Evolutionary conservation across 768 basidiomycete genomes (phyloP).

Genomic region (Pholiota microspora): DNA sequence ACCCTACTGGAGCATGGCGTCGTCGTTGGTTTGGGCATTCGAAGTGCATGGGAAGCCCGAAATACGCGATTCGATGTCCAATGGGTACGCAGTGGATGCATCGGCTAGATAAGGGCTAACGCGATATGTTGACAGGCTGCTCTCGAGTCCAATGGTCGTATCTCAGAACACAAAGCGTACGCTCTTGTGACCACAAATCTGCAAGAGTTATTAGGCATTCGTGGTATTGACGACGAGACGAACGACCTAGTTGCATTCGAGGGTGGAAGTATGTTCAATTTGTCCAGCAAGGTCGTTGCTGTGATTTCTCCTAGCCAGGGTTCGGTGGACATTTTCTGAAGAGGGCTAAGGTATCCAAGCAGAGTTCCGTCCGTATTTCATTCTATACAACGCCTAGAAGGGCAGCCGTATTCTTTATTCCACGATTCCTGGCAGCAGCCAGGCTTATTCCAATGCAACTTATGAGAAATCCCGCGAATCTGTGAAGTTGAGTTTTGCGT

Average conservation of each 20-base stretch:
- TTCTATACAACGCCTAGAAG: conserved; percentile 62
- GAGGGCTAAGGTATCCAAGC: background rate
- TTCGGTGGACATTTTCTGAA: conserved; percentile 49
- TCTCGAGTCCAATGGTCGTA: conserved; percentile 44
- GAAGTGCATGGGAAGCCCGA: conserved; percentile 69
- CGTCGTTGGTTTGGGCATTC: conserved; percentile 71
- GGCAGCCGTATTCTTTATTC: conserved; percentile 62
- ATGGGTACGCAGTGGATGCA: conserved; percentile 51
- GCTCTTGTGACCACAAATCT: conserved; percentile 45
- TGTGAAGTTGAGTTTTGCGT: conserved; percentile 23
- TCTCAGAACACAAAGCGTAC: conserved; percentile 39
- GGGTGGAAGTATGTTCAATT: conserved; percentile 58
- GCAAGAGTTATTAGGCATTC: conserved; percentile 36
- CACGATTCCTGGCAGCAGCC: conserved; percentile 67
- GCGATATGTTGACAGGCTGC: conserved; percentile 33
- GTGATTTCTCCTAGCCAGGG: conserved; percentile 51
- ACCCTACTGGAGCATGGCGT: conserved; percentile 70
- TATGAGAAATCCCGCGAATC: conserved; percentile 79
- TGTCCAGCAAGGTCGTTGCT: conserved; percentile 53
- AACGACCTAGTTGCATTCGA: conserved; percentile 61
- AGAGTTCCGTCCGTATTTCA: conserved; percentile 11
- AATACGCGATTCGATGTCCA: conserved; percentile 75
- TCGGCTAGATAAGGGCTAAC: background rate
- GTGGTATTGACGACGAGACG: conserved; percentile 36
- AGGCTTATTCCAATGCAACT: conserved; percentile 82